phyloP scores from a whole-genome alignment of 345 rosid species.

The Abelmoschus esculentus region DNA sequence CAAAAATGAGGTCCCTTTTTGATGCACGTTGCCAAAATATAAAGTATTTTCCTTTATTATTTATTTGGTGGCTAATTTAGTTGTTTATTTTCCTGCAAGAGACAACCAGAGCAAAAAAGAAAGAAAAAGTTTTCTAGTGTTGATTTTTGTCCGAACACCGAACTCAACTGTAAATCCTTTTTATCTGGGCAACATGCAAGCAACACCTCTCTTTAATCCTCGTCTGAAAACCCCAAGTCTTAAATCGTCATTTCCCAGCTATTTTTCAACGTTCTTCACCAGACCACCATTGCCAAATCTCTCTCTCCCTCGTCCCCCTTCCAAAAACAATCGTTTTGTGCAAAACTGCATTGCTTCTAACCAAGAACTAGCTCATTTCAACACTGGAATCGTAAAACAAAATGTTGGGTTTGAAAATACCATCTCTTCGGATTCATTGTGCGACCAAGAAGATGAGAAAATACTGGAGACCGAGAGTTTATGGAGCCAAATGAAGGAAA shows the following conservation, averaged over 20 bases:
- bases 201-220: slow-evolving; percentile 28
- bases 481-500: slow-evolving; percentile 72
- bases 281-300: slow-evolving; percentile 6
- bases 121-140: too few species aligned
- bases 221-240: slow-evolving; percentile 20
- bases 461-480: slow-evolving; percentile 47
- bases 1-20: not conserved
- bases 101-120: not conserved
- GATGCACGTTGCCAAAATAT: not conserved
- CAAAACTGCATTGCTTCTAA: slow-evolving; percentile 27
- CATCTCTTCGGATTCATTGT: slow-evolving; percentile 3
- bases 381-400: slow-evolving; percentile 8
- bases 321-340: slow-evolving; percentile 4
- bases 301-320: slow-evolving; percentile 4
- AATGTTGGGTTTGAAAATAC: slow-evolving; percentile 16
- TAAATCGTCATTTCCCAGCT: slow-evolving; percentile 12
- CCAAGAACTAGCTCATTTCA: slow-evolving; percentile 18
- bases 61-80: not conserved
- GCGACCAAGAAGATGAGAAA: slow-evolving; percentile 10
- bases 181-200: slow-evolving; percentile 24
- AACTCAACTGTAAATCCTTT: not conserved
- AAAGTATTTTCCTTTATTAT: not conserved
- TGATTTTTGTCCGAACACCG: not conserved
- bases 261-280: slow-evolving; percentile 13
- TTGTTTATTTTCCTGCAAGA: not conserved